Base-by-base conservation (phyloP, 148 eudicot genomes). In the Rhododendron vialii region DNA sequence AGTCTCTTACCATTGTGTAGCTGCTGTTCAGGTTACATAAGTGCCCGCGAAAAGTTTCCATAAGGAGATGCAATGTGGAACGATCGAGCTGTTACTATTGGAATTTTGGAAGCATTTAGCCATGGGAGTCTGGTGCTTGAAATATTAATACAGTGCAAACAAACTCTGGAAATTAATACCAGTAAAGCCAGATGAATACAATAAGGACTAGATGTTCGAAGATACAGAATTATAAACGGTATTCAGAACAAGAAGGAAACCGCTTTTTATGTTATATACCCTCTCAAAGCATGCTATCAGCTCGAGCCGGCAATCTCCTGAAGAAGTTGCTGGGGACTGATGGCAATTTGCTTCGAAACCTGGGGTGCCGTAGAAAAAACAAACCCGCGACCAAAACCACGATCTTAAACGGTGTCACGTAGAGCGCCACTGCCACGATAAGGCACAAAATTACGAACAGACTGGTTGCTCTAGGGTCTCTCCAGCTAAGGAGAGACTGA, bases 401-500 rank as follows among this genome's bases (percentile, higher is more conserved):
- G 17, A 90, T 78, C 57, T 86, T 85, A 28, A 90, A 90, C 17
- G 91, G 91, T 43, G 89, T 88, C 26, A 90, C 85, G n/a, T 88
- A 90, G 18, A 90, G 89, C 0, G 71, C 88, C 59, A 88, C 41
- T 10, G 91, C 91, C 18, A 85, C 88, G 57, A 76, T 30, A 47
- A 90, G 78, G 80, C 91, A 88, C 80, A 90, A 80, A 10, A 90
- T 35, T 1, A 90, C 73, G 57, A 88, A 90, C 24, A 90, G 51
- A 12, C 85, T 85, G 5, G 90, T 90, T 1, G 91, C 91, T 65
- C 91, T 84, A 0, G 91, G 88, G 81, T 90, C 91, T 59, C 91
- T 81, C 91, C 91, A 90, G 91, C 91, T 86, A 13, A 90, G 90
- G 41, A 90, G 59, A 28, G 91, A 81, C 79, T 86, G 90, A 7